Percentiles rank a stretch among this genome's conserved stretches.
These are phyloP conservation scores for Conticribra guillardii DNA, from an alignment of 108 stramenopile species.

Conservation along the genomic window DNA sequence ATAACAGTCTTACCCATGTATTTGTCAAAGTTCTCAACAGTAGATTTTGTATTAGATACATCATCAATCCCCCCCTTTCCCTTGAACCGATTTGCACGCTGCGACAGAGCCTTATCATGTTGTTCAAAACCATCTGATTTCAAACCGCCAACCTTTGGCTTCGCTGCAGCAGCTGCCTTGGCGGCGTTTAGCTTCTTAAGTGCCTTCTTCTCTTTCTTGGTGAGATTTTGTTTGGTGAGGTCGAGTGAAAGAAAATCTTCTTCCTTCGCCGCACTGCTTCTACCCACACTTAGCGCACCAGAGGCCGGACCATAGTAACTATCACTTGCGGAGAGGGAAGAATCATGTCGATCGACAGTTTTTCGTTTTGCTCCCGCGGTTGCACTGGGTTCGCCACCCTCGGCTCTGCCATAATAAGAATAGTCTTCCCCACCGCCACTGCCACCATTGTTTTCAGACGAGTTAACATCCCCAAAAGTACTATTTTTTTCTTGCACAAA, in stretches of 20 bases:
- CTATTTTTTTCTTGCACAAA: conserved; percentile 31
- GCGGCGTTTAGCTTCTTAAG: conserved; percentile 13
- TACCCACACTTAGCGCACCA: not conserved
- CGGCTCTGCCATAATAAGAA: not conserved
- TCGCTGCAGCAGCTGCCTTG: not conserved
- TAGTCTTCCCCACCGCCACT: not conserved
- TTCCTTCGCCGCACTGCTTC: conserved; percentile 6
- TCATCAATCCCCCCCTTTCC: conserved; percentile 58
- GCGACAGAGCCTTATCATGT: conserved; percentile 37
- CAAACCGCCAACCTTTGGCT: not conserved
- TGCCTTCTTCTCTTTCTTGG: conserved; percentile 31
- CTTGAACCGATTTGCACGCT: conserved; percentile 70
- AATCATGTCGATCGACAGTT: conserved; percentile 13
- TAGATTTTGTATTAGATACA: conserved; percentile 23
- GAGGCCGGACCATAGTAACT: conserved; percentile 46
- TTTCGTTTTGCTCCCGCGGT: conserved; percentile 34
- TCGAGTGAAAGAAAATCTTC: conserved; percentile 31
- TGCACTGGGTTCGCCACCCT: not conserved
- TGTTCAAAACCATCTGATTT: conserved; percentile 51
- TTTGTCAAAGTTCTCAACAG: conserved; percentile 47
- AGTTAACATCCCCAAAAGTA: too few species aligned
- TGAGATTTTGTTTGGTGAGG: conserved; percentile 24
- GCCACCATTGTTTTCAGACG: not conserved
- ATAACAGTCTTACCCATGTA: conserved; percentile 79
- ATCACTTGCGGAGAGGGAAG: conserved; percentile 26